Percentiles rank a stretch among this genome's conserved stretches.
Conservation (phyloP, 345 rosid species). For the Conringia planisiliqua region DNA sequence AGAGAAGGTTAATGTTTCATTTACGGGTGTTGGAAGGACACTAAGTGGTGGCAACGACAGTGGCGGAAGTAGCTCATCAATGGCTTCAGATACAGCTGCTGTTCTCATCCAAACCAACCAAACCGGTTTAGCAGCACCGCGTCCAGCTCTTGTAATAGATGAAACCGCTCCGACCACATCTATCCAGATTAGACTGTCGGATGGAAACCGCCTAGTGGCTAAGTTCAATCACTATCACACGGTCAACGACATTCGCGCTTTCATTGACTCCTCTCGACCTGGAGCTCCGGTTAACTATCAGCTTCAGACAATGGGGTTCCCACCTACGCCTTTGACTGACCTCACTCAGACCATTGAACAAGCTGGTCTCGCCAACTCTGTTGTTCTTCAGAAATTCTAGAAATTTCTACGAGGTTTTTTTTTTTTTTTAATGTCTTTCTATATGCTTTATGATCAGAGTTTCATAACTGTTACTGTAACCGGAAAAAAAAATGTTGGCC, state of each 20-base stretch:
- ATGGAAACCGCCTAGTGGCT: slow-evolving; percentile 71
- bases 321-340: slow-evolving; percentile 77
- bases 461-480: slow-evolving; percentile 16
- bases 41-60: slow-evolving; percentile 49
- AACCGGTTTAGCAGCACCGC: slow-evolving; percentile 35
- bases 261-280: slow-evolving; percentile 75
- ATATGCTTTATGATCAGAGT: background rate
- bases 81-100: slow-evolving; percentile 28
- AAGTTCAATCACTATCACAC: slow-evolving; percentile 76
- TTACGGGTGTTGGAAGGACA: slow-evolving; percentile 94
- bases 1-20: slow-evolving; percentile 58
- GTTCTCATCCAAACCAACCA: slow-evolving; percentile 37
- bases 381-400: slow-evolving; percentile 84
- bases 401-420: background rate
- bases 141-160: slow-evolving; percentile 48
- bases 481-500: background rate
- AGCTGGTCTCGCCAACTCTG: slow-evolving; percentile 90
- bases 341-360: slow-evolving; percentile 62
- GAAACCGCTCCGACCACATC: slow-evolving; percentile 69
- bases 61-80: slow-evolving; percentile 20
- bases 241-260: slow-evolving; percentile 53
- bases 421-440: background rate
- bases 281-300: slow-evolving; percentile 61
- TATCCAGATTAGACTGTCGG: slow-evolving; percentile 80
- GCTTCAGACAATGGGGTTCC: slow-evolving; percentile 95